phyloP scores from a whole-genome alignment of 1,284 basidiomycete genomes.

The Trametes hirsuta region DNA sequence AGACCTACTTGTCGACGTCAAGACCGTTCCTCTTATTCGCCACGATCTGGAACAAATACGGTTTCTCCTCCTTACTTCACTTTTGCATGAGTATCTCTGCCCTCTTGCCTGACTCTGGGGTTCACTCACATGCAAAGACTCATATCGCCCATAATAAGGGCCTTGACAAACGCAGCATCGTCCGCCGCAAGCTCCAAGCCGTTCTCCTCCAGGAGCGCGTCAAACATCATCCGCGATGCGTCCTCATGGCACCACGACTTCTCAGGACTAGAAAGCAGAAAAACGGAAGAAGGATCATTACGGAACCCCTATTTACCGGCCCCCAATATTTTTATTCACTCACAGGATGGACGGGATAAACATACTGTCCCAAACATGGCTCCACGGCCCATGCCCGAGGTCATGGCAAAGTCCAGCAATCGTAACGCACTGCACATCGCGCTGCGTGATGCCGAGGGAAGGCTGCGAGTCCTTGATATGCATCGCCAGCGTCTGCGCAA shows the following conservation, averaged over 20 bases:
- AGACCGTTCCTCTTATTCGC: constrained; percentile 78
- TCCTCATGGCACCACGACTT: constrained; percentile 68
- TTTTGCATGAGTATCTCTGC: not conserved
- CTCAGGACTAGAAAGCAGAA: constrained; percentile 37
- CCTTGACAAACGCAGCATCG: constrained; percentile 65
- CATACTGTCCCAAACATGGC: constrained; percentile 69
- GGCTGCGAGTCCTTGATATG: constrained; percentile 64
- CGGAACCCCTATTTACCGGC: not conserved
- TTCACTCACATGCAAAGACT: constrained; percentile 48
- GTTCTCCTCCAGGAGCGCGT: constrained; percentile 58
- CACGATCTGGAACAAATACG: constrained; percentile 73
- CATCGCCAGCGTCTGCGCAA: constrained; percentile 62
- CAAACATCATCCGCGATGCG: constrained; percentile 76
- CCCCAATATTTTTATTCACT: constrained; percentile 25
- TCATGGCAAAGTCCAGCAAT: constrained; percentile 76
- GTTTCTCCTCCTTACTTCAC: constrained; percentile 38
- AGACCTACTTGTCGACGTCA: constrained; percentile 76
- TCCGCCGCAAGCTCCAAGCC: constrained; percentile 45
- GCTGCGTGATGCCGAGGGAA: constrained; percentile 62
- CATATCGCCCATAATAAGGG: constrained; percentile 64
- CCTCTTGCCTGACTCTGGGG: not conserved
- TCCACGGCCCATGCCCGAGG: constrained; percentile 76
- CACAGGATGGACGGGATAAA: constrained; percentile 66
- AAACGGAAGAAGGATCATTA: not conserved
- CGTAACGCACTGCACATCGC: constrained; percentile 69